Evolutionary conservation across 257 asterid genomes (phyloP).

Genomic region (Nicotiana attenuata): DNA sequence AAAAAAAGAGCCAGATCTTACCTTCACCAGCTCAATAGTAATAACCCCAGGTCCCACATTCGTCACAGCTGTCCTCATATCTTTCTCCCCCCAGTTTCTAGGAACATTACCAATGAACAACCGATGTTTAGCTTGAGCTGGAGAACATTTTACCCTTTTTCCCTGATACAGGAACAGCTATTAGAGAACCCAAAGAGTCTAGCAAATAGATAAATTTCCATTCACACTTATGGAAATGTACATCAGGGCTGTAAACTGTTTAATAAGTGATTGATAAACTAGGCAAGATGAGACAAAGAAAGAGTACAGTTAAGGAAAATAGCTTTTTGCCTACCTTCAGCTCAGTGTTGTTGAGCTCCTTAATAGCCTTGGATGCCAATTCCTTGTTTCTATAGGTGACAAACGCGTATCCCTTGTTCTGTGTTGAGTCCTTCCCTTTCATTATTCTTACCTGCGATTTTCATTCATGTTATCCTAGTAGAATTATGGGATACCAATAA

Average conservation of each 20-base stretch:
- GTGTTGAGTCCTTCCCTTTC: constrained; percentile 82
- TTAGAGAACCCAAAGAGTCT: constrained; percentile 8
- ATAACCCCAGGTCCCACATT: constrained; percentile 82
- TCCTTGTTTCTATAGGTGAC: constrained; percentile 84
- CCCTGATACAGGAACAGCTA: constrained; percentile 46
- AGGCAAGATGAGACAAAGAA: background rate
- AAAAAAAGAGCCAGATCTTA: constrained; percentile 17
- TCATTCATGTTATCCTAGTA: constrained; percentile 15
- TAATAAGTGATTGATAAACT: background rate
- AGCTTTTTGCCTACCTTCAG: constrained; percentile 47
- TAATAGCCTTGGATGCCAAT: constrained; percentile 82
- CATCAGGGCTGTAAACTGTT: background rate
- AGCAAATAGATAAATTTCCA: background rate
- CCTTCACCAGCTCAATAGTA: constrained; percentile 80
- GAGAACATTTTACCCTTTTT: constrained; percentile 72
- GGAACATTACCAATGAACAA: constrained; percentile 92
- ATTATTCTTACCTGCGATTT: constrained; percentile 78
- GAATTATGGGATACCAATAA: constrained; percentile 9
- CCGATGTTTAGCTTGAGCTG: constrained; percentile 90
- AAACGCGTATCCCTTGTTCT: constrained; percentile 93
- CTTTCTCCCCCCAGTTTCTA: constrained; percentile 82
- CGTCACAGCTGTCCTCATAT: constrained; percentile 63
- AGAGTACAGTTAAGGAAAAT: background rate
- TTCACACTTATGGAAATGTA: background rate
- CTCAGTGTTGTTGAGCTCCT: constrained; percentile 70